A percentile compares a stretch with the other conserved stretches of the same genome.
Evolutionary conservation across 2,329 filamentous ascomycete genomes (phyloP).

Genomic region (Rachicladosporium sp.): DNA sequence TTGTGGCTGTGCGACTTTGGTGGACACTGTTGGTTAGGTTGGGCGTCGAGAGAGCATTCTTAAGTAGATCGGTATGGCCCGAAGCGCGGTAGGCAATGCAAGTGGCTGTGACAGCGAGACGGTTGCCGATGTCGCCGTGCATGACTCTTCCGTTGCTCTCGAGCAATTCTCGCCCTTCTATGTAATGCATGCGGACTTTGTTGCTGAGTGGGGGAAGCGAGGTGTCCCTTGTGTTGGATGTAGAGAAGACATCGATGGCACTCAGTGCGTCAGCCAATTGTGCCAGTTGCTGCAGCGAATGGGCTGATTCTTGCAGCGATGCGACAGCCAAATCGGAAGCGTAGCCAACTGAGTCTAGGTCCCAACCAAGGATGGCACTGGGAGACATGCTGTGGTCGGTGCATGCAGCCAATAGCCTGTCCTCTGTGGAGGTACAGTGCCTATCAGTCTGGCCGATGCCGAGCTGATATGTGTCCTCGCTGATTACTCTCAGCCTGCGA

Average conservation of each 20-base stretch:
- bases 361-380: constrained; percentile 26
- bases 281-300: constrained; percentile 32
- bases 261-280: constrained; percentile 50
- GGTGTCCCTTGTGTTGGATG: too few species aligned
- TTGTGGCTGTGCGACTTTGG: too few species aligned
- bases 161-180: constrained; percentile 41
- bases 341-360: background rate
- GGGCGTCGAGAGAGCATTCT: background rate
- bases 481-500: constrained; percentile 63
- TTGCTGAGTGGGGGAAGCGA: constrained; percentile 46
- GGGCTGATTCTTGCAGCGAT: too few species aligned
- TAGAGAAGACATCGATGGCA: constrained; percentile 52
- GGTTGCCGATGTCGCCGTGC: constrained; percentile 27
- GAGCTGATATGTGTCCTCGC: constrained; percentile 60
- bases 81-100: too few species aligned
- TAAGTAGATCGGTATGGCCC: too few species aligned
- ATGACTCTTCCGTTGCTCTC: constrained; percentile 38
- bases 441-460: constrained; percentile 59
- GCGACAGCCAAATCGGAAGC: background rate
- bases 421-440: constrained; percentile 42
- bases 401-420: constrained; percentile 53
- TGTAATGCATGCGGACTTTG: constrained; percentile 43
- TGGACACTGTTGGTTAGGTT: constrained; percentile 14
- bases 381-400: constrained; percentile 49
- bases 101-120: background rate